Base-by-base conservation (phyloP, 2,329 filamentous ascomycete species). In the Sphaerulina musiva region DNA sequence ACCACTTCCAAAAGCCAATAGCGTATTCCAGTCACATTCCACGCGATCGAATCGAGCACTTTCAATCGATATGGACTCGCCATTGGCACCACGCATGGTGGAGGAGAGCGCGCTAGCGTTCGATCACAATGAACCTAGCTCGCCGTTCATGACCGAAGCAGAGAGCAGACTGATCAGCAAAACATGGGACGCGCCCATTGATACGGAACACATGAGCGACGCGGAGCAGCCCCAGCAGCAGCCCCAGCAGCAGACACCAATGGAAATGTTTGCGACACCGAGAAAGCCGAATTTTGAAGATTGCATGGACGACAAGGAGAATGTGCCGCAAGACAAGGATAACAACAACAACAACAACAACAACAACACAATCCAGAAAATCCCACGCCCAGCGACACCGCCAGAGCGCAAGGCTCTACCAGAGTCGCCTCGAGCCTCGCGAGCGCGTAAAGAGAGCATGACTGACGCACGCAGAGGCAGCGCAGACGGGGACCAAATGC, bases 91-190 rank as follows among this genome's bases (percentile, higher is more conserved):
- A 8, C 53, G 55, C 36, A 41, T 4, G 6, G 6, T 34, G 9
- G 61, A 62, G 12, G 54, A 57, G 48, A 61, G 61, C 57, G 56
- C 58, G 40, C 34, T 59, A 47, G 34, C 54, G 29, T 54, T 66
- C 17, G 67, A 74, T 58, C 69, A 74, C 42, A 61, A 66, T 46
- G 64, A 63, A 14, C 70, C 69, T 5, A 77, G 74, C 52, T 78
- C 76, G 38, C 76, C 76, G 11, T 78, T 78, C 62, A 63, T 75
- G n/a, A 67, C 71, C 41, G 70, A 76, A 51, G 63, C 77, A 48
- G 72, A 72, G 14, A 61, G 63, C 61, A 59, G 68, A 50, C 61
- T 59, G 9, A 53, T 65, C 12, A 69, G 64, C 61, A 63, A 64
- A 59, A 59, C 64, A 57, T 66, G 62, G 62, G 57, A 58, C 31